Base-by-base conservation (phyloP, 2,329 filamentous ascomycete species). In the Exophiala bonariae region DNA sequence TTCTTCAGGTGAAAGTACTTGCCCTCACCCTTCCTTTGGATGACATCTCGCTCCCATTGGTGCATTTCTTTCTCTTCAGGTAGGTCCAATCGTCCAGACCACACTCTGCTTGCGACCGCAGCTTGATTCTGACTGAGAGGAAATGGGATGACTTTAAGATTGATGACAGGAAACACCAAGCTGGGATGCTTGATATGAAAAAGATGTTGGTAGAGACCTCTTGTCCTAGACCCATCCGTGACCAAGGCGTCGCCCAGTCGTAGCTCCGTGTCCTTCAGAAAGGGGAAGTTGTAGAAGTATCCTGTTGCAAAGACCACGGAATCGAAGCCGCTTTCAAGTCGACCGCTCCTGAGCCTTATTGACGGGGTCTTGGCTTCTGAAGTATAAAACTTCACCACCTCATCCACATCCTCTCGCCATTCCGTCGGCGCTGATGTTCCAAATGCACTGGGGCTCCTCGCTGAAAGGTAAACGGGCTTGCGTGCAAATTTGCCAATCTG, bases 81-180 rank as follows among this genome's bases (percentile, higher is more conserved):
- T 7, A 96, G 71, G 0, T 68, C 54, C 1, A 96, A 71, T 1
- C 80, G 71, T 26, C 87, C 86, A 1, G 88, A 81, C 79, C 88
- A 95, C 0, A 91, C 78, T 1, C 88, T 81, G 2, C 90, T 82
- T 36, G 95, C 75, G 0, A 88, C 79, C 0, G 90, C 86, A 1
- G 83, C 82, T 66, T 96, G 91, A 4, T 81, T 82, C 69, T 96
- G 89, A 0, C 84, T 78, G 1, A 93, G 60, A 0, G 88, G 85
- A 63, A 95, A 95, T 0, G 92, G 92, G n/a, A 95, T 86, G n/a
- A 93, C 81, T 57, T 86, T 86, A 62, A 90, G 85, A 13, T 87
- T 84, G 31, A 96, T 73, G 0, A 80, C 82, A 0, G 87, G 76
- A 62, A 96, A 91, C 1, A 81, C 85, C 1, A 97, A 73, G 0